Evolutionary conservation across 2,329 filamentous ascomycete species (phyloP).

Genomic region (Coniochaeta sp.): DNA sequence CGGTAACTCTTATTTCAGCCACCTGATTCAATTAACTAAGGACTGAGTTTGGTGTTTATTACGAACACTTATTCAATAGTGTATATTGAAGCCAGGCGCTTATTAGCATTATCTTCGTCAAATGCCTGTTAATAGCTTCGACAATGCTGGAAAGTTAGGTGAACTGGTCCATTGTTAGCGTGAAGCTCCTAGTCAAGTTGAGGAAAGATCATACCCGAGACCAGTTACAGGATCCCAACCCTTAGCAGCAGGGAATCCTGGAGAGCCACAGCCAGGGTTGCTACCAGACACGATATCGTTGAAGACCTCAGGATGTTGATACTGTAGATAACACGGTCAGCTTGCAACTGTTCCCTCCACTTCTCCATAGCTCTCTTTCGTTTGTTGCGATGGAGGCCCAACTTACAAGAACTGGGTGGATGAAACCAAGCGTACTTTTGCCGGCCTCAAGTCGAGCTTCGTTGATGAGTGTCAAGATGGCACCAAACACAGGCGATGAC

Average conservation of each 20-base stretch:
- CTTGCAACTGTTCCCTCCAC: neutral
- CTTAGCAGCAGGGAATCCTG: slow-evolving; percentile 1
- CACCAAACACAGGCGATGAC: slow-evolving; percentile 50
- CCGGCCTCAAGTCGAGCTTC: slow-evolving; percentile 47
- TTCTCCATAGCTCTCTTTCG: neutral
- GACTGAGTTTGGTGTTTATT: neutral
- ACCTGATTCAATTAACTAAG: neutral
- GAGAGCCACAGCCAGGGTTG: neutral
- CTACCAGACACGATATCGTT: neutral
- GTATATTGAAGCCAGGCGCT: neutral
- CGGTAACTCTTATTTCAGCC: neutral
- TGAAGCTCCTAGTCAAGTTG: neutral
- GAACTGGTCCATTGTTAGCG: neutral
- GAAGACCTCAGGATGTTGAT: neutral
- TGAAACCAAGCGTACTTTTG: slow-evolving; percentile 28
- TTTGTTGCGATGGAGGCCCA: neutral
- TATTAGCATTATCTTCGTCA: neutral
- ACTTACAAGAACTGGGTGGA: slow-evolving; percentile 21
- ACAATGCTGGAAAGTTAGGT: neutral
- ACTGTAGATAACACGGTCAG: slow-evolving; percentile 1
- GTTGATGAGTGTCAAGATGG: slow-evolving; percentile 54
- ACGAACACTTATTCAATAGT: neutral
- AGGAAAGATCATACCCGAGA: neutral
- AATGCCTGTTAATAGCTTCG: neutral
- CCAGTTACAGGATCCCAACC: slow-evolving; percentile 1